A percentile compares a stretch with the other conserved stretches of the same genome.
Conservation (phyloP, 2,329 filamentous ascomycete genomes). For the Eurotiales sp. region DNA sequence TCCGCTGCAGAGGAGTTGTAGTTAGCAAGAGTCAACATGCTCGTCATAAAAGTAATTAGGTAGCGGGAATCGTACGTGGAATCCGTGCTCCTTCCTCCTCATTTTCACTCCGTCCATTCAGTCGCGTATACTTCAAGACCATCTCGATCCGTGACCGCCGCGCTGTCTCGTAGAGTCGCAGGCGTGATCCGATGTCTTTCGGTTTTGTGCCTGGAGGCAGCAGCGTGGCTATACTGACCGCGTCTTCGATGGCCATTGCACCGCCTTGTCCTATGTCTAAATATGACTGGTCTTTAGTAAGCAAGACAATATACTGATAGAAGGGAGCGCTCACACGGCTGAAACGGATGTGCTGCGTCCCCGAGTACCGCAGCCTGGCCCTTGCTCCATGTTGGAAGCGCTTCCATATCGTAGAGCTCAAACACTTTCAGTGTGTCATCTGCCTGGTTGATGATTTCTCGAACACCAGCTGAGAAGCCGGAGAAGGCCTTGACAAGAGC, state of each 20-base stretch:
- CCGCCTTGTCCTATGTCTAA: slow-evolving; percentile 30
- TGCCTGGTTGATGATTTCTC: slow-evolving; percentile 27
- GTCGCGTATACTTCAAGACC: slow-evolving; percentile 19
- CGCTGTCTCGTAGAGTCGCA: slow-evolving; percentile 11
- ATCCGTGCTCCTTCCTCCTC: slow-evolving; percentile 10
- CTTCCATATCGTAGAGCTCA: slow-evolving; percentile 59
- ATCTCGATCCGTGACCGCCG: slow-evolving; percentile 21
- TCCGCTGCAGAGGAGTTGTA: not conserved
- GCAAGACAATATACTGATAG: not conserved
- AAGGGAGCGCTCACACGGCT: slow-evolving; percentile 38
- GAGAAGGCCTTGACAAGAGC: slow-evolving; percentile 18
- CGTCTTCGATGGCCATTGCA: slow-evolving; percentile 32
- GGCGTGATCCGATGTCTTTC: slow-evolving; percentile 17
- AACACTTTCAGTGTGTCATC: slow-evolving; percentile 51
- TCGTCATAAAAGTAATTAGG: too few species aligned
- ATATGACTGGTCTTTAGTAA: not conserved
- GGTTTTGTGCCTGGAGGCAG: slow-evolving; percentile 19
- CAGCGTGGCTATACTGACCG: slow-evolving; percentile 25
- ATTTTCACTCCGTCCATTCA: slow-evolving; percentile 24
- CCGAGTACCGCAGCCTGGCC: slow-evolving; percentile 56
- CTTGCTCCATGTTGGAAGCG: slow-evolving; percentile 53
- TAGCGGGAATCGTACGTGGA: slow-evolving; percentile 3
- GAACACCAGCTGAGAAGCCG: slow-evolving; percentile 18
- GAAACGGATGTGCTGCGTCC: slow-evolving; percentile 65
- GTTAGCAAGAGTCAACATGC: too few species aligned